Evolutionary conservation across 768 basidiomycete species (phyloP), one percentile per base, ranked within the genome.

Genomic region (Trametes gibbosa): DNA sequence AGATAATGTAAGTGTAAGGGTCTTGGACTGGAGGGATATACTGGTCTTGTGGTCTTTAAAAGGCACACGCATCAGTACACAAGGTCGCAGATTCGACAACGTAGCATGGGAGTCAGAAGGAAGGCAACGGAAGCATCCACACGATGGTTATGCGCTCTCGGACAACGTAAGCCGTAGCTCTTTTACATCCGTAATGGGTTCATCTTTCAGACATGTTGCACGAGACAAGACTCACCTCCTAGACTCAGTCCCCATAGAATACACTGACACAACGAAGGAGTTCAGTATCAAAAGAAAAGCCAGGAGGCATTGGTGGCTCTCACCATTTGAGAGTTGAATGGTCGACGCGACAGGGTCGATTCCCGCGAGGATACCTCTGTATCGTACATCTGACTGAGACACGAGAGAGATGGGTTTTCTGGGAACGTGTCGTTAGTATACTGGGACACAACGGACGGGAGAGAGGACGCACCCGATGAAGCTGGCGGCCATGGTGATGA

Each of bases 361-460:
- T 39, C 90, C 90, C 49, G 89, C 89, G 47, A 95, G 79, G 62
- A 90, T 92, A 61, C 92, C 92, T 63, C 90, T 82, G 76, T 94
- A 95, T 56, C 92, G 87, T 61, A 94, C 89, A 82, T 92, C 92
- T 50, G 90, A 91, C 72, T 92, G 89, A 58, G 92, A 93, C 72
- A 92, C 88, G 69, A 95, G 86, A 57, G 92, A 92, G 58, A 95
- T 94, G 10, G 89, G 84, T 80, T 92, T 92, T 72, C 90, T 91
- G 73, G 13, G 21, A n/a, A 49, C 51, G 29, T 53, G 10, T 60
- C 34, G 39, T 71, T 51, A 72, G 59, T 27, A 50, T 56, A 37
- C 35, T 43, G 17, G 29, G 42, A 32, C 32, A 23, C 13, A 21
- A 24, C 23, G 32, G 17, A 39, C 24, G 16, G 47, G 32, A 37